phyloP scores from a whole-genome alignment of 805 yeast genomes.

The Maudiozyma turicensis region DNA sequence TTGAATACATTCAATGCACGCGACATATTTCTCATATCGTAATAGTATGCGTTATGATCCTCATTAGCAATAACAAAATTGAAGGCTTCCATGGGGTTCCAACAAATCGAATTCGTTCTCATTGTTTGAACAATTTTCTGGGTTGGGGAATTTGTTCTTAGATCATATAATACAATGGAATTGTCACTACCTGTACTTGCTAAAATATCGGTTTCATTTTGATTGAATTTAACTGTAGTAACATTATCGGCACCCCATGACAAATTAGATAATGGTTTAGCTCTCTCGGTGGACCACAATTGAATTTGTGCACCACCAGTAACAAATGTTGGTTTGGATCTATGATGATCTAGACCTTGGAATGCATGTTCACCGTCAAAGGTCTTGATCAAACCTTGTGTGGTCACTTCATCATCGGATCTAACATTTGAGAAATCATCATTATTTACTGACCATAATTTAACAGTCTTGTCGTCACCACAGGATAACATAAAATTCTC shows the following conservation, averaged over 20 bases:
- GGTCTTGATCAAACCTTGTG: constrained; percentile 50
- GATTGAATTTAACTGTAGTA: constrained; percentile 72
- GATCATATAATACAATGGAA: constrained; percentile 80
- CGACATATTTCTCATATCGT: constrained; percentile 91
- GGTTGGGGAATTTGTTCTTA: constrained; percentile 82
- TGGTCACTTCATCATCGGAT: constrained; percentile 27
- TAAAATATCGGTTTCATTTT: constrained; percentile 77
- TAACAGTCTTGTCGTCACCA: constrained; percentile 83
- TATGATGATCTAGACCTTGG: constrained; percentile 79
- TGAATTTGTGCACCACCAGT: constrained; percentile 89
- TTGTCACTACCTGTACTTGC: constrained; percentile 91
- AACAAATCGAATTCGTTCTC: constrained; percentile 76
- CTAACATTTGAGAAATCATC: constrained; percentile 36
- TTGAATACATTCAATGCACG: constrained; percentile 77
- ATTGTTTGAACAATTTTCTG: constrained; percentile 79
- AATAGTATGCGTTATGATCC: constrained; percentile 87
- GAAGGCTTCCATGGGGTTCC: constrained; percentile 98
- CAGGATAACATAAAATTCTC: constrained; percentile 58
- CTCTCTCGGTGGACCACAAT: constrained; percentile 83
- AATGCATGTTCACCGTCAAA: constrained; percentile 78
- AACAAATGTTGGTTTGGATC: constrained; percentile 61
- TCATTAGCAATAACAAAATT: constrained; percentile 87
- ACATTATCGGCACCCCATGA: constrained; percentile 97
- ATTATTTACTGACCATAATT: constrained; percentile 70
- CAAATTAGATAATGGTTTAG: constrained; percentile 64